phyloP scores from a whole-genome alignment of 2,329 filamentous ascomycete species.

The Calonectria montana region DNA sequence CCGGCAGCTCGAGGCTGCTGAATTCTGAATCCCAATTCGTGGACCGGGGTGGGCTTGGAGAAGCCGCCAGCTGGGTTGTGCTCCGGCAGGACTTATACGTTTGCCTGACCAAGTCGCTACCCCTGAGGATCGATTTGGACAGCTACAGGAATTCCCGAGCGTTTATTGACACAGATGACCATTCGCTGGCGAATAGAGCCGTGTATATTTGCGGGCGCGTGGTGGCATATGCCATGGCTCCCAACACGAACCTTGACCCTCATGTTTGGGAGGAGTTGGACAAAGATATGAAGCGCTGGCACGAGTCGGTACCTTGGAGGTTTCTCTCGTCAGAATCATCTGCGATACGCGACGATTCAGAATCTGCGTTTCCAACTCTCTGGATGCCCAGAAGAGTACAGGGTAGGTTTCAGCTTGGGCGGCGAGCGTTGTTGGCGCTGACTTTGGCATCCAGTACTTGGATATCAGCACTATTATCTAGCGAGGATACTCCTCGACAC shows the following conservation, averaged over 20 bases:
- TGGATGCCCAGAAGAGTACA: slow-evolving; percentile 33
- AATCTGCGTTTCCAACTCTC: slow-evolving; percentile 26
- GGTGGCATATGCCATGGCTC: slow-evolving; percentile 47
- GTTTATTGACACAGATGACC: slow-evolving; percentile 37
- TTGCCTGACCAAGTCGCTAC: slow-evolving; percentile 53
- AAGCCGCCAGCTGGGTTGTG: slow-evolving; percentile 59
- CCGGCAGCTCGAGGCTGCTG: slow-evolving; percentile 41
- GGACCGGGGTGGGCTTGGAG: slow-evolving; percentile 49
- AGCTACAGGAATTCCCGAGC: slow-evolving; percentile 44
- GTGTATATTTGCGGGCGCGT: slow-evolving; percentile 44
- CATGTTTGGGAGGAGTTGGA: slow-evolving; percentile 34
- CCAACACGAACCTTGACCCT: slow-evolving; percentile 41
- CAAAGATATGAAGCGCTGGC: slow-evolving; percentile 38
- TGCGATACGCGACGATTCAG: not conserved
- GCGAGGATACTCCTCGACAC: slow-evolving; percentile 52
- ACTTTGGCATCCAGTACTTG: slow-evolving; percentile 44
- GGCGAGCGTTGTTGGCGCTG: not conserved
- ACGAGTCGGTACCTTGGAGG: slow-evolving; percentile 32
- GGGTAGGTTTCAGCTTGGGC: slow-evolving; percentile 11
- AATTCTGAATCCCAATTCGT: slow-evolving; percentile 43
- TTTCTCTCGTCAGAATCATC: slow-evolving; percentile 28
- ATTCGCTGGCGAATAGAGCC: slow-evolving; percentile 42
- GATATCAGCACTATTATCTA: slow-evolving; percentile 54
- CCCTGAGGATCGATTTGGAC: slow-evolving; percentile 49
- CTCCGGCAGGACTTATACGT: slow-evolving; percentile 62